Conservation (phyloP, 139 green algal species). For the Volvox africanus region DNA sequence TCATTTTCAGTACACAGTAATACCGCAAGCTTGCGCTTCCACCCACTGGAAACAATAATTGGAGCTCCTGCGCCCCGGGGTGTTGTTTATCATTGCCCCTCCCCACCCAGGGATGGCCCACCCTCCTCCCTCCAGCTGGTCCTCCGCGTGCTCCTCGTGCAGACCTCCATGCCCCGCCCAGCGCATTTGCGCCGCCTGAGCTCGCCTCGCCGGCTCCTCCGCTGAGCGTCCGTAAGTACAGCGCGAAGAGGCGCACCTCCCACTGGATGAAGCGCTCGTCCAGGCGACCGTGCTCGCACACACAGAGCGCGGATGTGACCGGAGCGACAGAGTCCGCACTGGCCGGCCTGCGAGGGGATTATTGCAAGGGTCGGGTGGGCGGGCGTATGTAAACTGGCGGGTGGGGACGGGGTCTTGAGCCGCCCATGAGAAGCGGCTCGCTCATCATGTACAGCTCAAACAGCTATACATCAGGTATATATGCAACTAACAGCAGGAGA, state of each 20-base stretch:
- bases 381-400: background rate
- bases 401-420: background rate
- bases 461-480: too few species aligned
- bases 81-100: background rate
- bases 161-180: constrained; percentile 69
- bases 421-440: background rate
- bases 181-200: constrained; percentile 56
- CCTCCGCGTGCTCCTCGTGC: constrained; percentile 54
- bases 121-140: background rate
- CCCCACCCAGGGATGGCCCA: background rate
- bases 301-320: constrained; percentile 64
- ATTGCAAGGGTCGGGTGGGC: background rate
- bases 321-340: constrained; percentile 68
- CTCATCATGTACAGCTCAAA: too few species aligned
- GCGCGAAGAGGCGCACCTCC: constrained; percentile 78
- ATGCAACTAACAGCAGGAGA: too few species aligned
- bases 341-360: constrained; percentile 54
- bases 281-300: constrained; percentile 84
- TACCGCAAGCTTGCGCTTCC: too few species aligned
- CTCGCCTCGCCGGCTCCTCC: constrained; percentile 66
- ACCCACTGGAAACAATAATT: too few species aligned
- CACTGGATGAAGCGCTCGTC: constrained; percentile 77
- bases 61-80: too few species aligned
- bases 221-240: constrained; percentile 68
- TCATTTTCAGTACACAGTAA: too few species aligned